Evolutionary conservation across 2,329 filamentous ascomycete genomes (phyloP), one percentile per base, ranked within the genome.

Genomic region (Colletotrichum lentis): DNA sequence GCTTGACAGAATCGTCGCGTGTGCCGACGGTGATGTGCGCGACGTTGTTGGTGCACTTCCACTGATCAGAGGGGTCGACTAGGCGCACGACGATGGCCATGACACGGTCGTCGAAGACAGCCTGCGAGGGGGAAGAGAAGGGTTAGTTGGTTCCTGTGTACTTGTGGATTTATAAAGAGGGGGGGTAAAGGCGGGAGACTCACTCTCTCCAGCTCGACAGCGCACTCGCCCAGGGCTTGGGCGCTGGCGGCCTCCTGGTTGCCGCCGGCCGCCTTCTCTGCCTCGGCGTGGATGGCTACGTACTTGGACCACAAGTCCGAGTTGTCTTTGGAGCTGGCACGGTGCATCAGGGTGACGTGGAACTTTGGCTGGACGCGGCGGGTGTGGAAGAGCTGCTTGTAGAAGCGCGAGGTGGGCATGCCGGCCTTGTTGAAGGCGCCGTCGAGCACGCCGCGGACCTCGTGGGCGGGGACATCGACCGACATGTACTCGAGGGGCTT

Each of bases 11-110:
- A 54, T 84, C 79, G 71, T 89, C 86, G 11, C 89, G 87, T 0
- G 96, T 99, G 22, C 96, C 96, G 8, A 98, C 84, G 0, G 96
- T 99, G 68, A 99, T 88, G 77, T 99, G 96, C 12, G 94, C 89
- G 39, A 96, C 84, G 16, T 84, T 80, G 75, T 99, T 99, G 50
- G 87, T 86, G 69, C 90, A 95, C 63, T 88, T 83, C 88, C 90
- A 92, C 54, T 81, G 80, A 50, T 76, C 80, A 69, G 78, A 80
- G 16, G 85, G 80, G 64, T 88, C 87, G 6, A 87, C 80, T 3
- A 97, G 82, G 11, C 94, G 88, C 18, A 93, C 93, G 3, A 97
- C 92, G 65, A 99, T 91, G 6, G 93, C 90, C 96, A 99, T 98
- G 75, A 98, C 83, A 5, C 93, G 87, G 70, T 90, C 84, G 74